These are phyloP conservation scores for Boletellus sp. DNA, from an alignment of 1,284 basidiomycete genomes.

Conservation along the genomic window DNA sequence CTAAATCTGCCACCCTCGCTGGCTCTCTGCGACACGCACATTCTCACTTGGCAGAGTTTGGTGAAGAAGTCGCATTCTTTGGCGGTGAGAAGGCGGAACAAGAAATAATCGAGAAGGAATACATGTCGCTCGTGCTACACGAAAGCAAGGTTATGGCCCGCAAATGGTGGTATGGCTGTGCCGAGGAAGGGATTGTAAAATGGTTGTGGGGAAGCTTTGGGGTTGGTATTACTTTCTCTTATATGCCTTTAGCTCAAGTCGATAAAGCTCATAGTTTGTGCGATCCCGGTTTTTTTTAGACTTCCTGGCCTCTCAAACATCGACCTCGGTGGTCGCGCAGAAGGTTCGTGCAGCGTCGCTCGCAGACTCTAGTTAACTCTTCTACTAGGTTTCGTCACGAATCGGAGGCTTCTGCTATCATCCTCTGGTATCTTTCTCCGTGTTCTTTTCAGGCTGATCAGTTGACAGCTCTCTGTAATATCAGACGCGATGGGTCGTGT, in stretches of 20 bases:
- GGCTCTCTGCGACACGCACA: constrained; percentile 90
- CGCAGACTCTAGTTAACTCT: neutral
- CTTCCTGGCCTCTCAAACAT: constrained; percentile 66
- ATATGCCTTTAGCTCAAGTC: constrained; percentile 7
- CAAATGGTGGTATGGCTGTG: constrained; percentile 87
- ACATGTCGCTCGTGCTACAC: constrained; percentile 86
- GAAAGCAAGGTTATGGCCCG: constrained; percentile 81
- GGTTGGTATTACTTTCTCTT: constrained; percentile 39
- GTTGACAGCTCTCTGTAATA: neutral
- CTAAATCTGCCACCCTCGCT: constrained; percentile 80
- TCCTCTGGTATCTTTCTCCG: constrained; percentile 51
- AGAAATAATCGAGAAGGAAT: constrained; percentile 88
- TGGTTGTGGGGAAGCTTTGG: constrained; percentile 97
- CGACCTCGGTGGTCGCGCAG: constrained; percentile 83
- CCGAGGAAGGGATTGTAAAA: constrained; percentile 95
- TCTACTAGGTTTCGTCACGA: constrained; percentile 82
- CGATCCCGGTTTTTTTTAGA: constrained; percentile 91
- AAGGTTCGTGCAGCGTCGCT: constrained; percentile 49
- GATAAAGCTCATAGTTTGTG: constrained; percentile 79
- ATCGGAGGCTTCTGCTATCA: constrained; percentile 85
- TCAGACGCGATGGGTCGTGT: constrained; percentile 75
- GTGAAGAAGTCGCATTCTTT: constrained; percentile 94
- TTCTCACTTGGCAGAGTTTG: constrained; percentile 88
- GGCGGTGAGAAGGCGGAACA: constrained; percentile 91
- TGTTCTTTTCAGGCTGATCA: neutral